Conservation (phyloP, 441 rosid species). For the Adansonia rubrostipa region DNA sequence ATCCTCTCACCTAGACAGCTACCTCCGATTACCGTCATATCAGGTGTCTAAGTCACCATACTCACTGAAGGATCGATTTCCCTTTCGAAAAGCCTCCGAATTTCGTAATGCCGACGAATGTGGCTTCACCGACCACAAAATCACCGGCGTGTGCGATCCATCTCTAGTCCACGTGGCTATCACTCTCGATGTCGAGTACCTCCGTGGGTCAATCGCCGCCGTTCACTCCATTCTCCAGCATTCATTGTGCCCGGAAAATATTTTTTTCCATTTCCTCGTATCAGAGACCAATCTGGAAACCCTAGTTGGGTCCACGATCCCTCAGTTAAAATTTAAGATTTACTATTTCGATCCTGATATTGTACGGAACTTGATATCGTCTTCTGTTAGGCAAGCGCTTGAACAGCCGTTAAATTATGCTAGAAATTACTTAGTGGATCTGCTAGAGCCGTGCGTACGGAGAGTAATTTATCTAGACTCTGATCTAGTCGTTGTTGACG, state of each 20-base stretch:
- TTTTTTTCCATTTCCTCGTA: slow-evolving; percentile 76
- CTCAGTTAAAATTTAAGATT: slow-evolving; percentile 64
- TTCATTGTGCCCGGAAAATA: slow-evolving; percentile 63
- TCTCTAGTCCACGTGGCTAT: slow-evolving; percentile 71
- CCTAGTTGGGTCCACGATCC: slow-evolving; percentile 69
- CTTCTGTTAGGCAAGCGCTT: slow-evolving; percentile 76
- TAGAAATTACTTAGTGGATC: slow-evolving; percentile 70
- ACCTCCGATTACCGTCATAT: slow-evolving; percentile 31
- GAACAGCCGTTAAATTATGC: slow-evolving; percentile 85
- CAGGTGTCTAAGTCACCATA: neutral
- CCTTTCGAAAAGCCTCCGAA: slow-evolving; percentile 49
- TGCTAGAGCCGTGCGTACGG: slow-evolving; percentile 68
- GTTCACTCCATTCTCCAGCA: slow-evolving; percentile 69
- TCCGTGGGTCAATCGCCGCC: slow-evolving; percentile 77
- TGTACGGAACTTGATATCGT: slow-evolving; percentile 63
- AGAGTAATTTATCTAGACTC: slow-evolving; percentile 72
- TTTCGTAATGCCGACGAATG: slow-evolving; percentile 75
- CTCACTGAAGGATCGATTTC: slow-evolving; percentile 32
- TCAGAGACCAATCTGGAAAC: slow-evolving; percentile 54
- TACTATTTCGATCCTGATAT: slow-evolving; percentile 68
- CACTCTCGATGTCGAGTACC: slow-evolving; percentile 69
- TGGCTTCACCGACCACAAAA: slow-evolving; percentile 30
- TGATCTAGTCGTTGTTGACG: slow-evolving; percentile 69
- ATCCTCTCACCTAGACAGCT: slow-evolving; percentile 45
- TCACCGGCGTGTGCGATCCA: slow-evolving; percentile 55